Base-by-base conservation (phyloP, 352 stramenopile genomes). In the Globisporangium megalacanthum region DNA sequence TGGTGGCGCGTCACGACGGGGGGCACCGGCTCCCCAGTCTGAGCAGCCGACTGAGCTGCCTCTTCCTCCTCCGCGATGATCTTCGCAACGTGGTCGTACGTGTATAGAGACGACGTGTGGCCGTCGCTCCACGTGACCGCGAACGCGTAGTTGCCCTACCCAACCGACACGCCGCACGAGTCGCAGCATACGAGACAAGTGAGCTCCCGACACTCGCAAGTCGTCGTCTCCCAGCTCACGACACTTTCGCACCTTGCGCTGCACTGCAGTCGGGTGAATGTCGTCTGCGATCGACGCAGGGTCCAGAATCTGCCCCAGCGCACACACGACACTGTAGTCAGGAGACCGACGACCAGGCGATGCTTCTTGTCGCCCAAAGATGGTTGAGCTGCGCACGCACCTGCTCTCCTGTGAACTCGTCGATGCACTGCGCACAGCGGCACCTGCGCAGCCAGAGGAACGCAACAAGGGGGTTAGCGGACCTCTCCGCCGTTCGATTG, bases 111-210 rank as follows among this genome's bases (percentile, higher is more conserved):
- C 19, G 94, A 98, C 51, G 78, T 88, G 79, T 99, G 97, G 11
- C 96, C 97, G 69, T 99, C 97, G 52, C 86, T 98, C 97, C 97
- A 99, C 53, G 95, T 89, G 29, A 99, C 91, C 7, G 89, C 92
- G 25, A 99, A 90, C 14, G 96, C 97, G 86, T 99, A 99, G 67
- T 99, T 99, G 54, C 97, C 97, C 68, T 97, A 82, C n/a, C 66
- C 52, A 82, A 20, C 66, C 52, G 14, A 33, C 19, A 8, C 17
- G 2, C 52, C 10, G 48, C 93, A 11, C 57, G 31, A 48, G 39
- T 36, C 14, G 35, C 35, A 39, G 7, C 35, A 39, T 39, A 13
- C 6, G 35, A 39, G 10, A 39, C 35, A 54, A 33, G 19, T 29
- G 6, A 45, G 22, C 31, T 29, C n/a, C 0, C 8, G n/a, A 14